Evolutionary conservation across 164 flowering plant genomes (phyloP).

Genomic region (Aristolochia californica): DNA sequence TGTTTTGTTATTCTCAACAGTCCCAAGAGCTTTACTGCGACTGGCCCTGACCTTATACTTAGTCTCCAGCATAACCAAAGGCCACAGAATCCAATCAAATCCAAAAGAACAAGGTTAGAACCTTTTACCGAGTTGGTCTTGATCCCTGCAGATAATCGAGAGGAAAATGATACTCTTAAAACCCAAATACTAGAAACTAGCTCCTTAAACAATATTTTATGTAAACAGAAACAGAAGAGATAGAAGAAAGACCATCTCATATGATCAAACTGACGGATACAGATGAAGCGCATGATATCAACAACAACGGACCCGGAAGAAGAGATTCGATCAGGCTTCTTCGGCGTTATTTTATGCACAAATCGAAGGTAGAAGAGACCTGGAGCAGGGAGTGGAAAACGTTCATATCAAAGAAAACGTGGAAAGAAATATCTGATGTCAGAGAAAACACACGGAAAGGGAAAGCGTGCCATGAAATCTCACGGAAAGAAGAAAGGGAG

Average conservation of each 20-base stretch:
- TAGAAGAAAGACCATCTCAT: conserved; percentile 9
- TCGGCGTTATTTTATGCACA: conserved; percentile 46
- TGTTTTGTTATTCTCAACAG: conserved; percentile 25
- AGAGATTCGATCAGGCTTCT: background rate
- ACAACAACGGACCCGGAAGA: background rate
- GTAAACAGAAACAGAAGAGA: conserved; percentile 17
- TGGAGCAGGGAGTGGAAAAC: background rate
- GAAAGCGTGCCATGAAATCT: background rate
- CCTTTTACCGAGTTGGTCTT: conserved; percentile 1
- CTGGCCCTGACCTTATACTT: conserved; percentile 21
- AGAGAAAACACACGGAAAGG: background rate
- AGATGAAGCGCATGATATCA: conserved; percentile 15
- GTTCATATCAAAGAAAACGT: too few species aligned
- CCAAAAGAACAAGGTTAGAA: background rate
- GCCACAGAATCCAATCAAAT: background rate
- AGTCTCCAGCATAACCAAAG: conserved; percentile 53
- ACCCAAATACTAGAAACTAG: background rate
- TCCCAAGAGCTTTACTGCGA: conserved; percentile 34
- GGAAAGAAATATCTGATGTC: background rate
- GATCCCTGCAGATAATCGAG: conserved; percentile 12
- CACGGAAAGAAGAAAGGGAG: background rate
- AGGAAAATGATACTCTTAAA: conserved; percentile 7
- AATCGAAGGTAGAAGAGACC: background rate
- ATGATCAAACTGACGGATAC: background rate
- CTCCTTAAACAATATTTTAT: conserved; percentile 52